phyloP scores from a whole-genome alignment of 352 stramenopile species.

The Phytopythium boreale region DNA sequence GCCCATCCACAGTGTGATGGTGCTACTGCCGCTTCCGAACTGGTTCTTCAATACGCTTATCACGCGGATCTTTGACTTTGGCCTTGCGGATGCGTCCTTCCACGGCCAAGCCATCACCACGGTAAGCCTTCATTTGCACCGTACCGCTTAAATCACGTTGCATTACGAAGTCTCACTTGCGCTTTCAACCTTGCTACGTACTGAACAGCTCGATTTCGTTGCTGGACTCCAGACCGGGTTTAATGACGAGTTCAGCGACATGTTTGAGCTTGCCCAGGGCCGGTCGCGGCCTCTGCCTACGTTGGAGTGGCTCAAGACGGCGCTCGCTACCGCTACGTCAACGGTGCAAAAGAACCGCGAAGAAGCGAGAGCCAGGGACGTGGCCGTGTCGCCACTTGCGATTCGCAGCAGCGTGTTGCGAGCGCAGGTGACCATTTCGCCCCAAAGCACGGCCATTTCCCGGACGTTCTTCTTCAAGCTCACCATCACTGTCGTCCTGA shows the following conservation, averaged over 20 bases:
- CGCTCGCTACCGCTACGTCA: conserved; percentile 26
- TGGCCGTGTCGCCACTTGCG: conserved; percentile 13
- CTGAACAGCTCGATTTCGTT: conserved; percentile 39
- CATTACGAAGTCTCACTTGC: neutral
- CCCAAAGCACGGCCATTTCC: conserved; percentile 39
- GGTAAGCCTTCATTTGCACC: conserved; percentile 17
- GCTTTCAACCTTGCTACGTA: conserved; percentile 7
- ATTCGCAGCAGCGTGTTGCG: conserved; percentile 50
- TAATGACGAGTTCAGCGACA: conserved; percentile 64
- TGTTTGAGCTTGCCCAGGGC: conserved; percentile 64
- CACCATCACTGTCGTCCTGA: conserved; percentile 59
- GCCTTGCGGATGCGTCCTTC: conserved; percentile 27
- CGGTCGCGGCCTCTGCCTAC: conserved; percentile 39
- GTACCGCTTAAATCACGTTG: neutral
- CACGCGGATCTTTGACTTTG: conserved; percentile 55
- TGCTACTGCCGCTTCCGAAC: conserved; percentile 70
- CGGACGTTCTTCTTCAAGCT: conserved; percentile 71
- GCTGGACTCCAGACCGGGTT: conserved; percentile 48
- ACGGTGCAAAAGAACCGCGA: conserved; percentile 11
- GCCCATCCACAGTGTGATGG: conserved; percentile 59
- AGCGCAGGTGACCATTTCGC: conserved; percentile 39
- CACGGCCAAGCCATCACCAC: conserved; percentile 38
- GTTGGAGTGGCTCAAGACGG: conserved; percentile 48
- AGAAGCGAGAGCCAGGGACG: neutral
- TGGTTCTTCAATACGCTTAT: conserved; percentile 65